These are phyloP conservation scores for Carnegiea gigantea DNA, from an alignment of 179 eudicot genomes.

Conservation along the genomic window DNA sequence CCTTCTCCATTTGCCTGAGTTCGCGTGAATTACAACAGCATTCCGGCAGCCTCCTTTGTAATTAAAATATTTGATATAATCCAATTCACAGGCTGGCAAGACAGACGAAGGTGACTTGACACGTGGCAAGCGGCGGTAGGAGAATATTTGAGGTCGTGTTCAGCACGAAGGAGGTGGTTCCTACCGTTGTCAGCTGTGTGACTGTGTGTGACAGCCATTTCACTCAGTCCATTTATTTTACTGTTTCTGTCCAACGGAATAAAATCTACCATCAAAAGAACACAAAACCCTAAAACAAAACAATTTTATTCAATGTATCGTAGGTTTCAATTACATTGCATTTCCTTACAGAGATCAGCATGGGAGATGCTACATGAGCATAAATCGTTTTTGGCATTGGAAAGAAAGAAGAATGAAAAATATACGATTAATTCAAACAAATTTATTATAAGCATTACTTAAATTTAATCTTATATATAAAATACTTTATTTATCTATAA, in stretches of 20 bases:
- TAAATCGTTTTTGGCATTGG: too few relatives aligned
- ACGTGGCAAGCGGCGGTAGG: conserved; percentile 1
- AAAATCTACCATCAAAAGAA: background rate
- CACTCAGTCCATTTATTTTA: background rate
- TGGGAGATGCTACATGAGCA: too few relatives aligned
- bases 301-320: too few relatives aligned
- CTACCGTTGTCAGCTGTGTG: background rate
- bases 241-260: background rate
- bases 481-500: too few relatives aligned
- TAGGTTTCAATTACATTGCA: too few relatives aligned
- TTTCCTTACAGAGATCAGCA: too few relatives aligned
- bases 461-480: too few relatives aligned
- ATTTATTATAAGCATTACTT: too few relatives aligned
- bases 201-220: background rate
- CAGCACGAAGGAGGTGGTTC: background rate
- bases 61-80: background rate
- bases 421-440: too few relatives aligned
- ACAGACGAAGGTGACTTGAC: background rate
- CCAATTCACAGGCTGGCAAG: conserved; percentile 1
- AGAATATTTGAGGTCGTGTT: background rate
- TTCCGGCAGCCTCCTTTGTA: background rate
- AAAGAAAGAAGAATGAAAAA: too few relatives aligned
- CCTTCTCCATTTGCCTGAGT: background rate
- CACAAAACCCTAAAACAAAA: too few relatives aligned
- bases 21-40: conserved; percentile 3